Evolutionary conservation across 441 rosid genomes (phyloP).

Genomic region (Metrosideros polymorpha): DNA sequence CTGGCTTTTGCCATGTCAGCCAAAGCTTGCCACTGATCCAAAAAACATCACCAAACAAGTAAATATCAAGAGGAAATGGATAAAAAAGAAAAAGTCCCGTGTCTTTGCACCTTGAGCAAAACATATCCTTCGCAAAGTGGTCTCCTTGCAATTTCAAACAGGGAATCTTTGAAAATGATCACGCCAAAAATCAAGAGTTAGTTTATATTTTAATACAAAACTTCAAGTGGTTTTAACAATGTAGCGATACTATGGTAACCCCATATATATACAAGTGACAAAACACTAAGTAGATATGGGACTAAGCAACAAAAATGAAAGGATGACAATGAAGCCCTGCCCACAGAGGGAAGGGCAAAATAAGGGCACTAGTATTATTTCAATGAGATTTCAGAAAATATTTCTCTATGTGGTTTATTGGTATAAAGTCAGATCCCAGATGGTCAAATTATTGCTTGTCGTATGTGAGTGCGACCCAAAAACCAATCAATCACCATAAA

Average conservation of each 20-base stretch:
- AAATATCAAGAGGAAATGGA: neutral
- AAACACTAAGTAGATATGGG: neutral
- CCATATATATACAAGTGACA: neutral
- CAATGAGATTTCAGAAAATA: neutral
- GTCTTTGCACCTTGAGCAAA: neutral
- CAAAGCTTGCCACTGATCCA: constrained; percentile 73
- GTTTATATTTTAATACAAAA: neutral
- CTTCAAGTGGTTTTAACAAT: neutral
- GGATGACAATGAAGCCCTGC: neutral
- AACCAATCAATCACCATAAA: neutral
- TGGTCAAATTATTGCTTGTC: neutral
- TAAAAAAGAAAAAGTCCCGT: neutral
- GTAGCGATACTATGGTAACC: neutral
- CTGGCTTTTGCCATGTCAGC: constrained; percentile 65
- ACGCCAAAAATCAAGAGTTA: neutral
- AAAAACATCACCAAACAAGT: neutral
- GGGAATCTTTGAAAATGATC: neutral
- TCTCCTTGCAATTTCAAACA: neutral
- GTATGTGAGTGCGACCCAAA: neutral
- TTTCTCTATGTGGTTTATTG: neutral
- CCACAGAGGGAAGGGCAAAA: neutral
- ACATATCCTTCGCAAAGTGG: neutral
- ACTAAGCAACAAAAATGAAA: neutral
- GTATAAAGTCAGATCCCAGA: neutral
- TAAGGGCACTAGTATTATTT: neutral